Evolutionary conservation across 169 alveolate genomes (phyloP), one percentile per base, ranked within the genome.

Genomic region (Cyclospora cayetanensis): DNA sequence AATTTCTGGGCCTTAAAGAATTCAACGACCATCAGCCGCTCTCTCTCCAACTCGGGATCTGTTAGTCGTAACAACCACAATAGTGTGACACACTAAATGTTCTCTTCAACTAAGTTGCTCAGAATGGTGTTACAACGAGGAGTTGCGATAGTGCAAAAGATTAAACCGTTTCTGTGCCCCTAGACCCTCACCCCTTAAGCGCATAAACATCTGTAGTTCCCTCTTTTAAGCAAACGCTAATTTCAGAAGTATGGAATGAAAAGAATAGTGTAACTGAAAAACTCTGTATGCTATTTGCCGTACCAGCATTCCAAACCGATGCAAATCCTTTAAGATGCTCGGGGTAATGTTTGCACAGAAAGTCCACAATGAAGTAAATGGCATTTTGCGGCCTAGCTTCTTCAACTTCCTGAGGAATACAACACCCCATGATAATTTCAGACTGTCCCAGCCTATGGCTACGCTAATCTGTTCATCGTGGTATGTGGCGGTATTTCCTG

Each of bases 11-110:
- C 92, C 86, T 95, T 95, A 94, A 97, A 97, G 82, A 97, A 97
- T 84, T 97, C 97, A 43, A 96, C 96, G 9, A 97, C 98, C 85
- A 80, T 72, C 68, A 96, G 79, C 41, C 98, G 94, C 85, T 93
- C 96, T 34, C 93, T 66, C 95, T 96, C 97, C 68, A 97, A 91
- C 52, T 97, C 98, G 43, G 98, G 98, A 84, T 97, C 98, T 95
- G 91, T 60, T 20, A 12, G n/a, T 3, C 18, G 18, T 22, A 66
- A 29, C 9, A 0, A 63, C 76, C 11, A 50, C 9, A 42, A 77
- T 18, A 92, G 25, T n/a, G n/a, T n/a, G n/a, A n/a, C n/a, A n/a
- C n/a, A n/a, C n/a, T n/a, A n/a, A n/a, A 66, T 18, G 80, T 35
- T 18, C 18, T 18, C 18, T 18, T 31, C 80, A 12, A 66, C 18